phyloP scores from a whole-genome alignment of 2,329 filamentous ascomycete species.

The Colletotrichum incanum region DNA sequence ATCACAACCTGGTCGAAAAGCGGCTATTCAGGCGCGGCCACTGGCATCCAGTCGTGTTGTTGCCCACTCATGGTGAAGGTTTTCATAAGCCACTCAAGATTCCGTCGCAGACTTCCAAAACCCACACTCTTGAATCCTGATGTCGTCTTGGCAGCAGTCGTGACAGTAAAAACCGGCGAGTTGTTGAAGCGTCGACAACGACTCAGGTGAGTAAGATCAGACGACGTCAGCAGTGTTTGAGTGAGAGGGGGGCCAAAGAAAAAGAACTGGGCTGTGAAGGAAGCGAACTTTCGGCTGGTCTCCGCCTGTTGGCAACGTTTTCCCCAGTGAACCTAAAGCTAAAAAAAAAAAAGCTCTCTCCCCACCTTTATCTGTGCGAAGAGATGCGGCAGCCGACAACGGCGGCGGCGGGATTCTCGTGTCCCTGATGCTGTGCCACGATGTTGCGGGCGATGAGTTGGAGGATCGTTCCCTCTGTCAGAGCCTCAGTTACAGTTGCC shows the following conservation, averaged over 20 bases:
- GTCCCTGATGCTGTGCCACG: conserved; percentile 26
- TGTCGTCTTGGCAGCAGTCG: conserved; percentile 8
- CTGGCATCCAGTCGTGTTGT: conserved; percentile 12
- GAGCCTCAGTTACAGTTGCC: background rate
- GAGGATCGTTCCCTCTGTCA: conserved; percentile 7
- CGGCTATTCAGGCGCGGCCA: conserved; percentile 35
- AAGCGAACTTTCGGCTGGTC: conserved; percentile 30
- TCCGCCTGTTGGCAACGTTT: conserved; percentile 14
- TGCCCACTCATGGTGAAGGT: conserved; percentile 3
- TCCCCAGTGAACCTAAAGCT: conserved; percentile 1
- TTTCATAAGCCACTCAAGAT: conserved; percentile 22
- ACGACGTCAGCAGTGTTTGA: conserved; percentile 31
- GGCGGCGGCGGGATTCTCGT: background rate
- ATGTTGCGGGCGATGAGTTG: conserved; percentile 9
- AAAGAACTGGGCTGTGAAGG: conserved; percentile 31
- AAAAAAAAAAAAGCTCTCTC: background rate
- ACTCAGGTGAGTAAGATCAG: background rate
- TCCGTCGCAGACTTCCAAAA: background rate
- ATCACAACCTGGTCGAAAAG: conserved; percentile 1
- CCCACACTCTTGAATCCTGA: conserved; percentile 4
- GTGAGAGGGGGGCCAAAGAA: conserved; percentile 20
- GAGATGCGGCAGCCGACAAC: conserved; percentile 30
- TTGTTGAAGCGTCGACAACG: background rate
- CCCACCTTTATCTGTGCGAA: conserved; percentile 22
- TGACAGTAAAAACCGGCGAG: background rate